Evolutionary conservation across 2,329 filamentous ascomycete genomes (phyloP).

Genomic region (Calonectria hawksworthii): DNA sequence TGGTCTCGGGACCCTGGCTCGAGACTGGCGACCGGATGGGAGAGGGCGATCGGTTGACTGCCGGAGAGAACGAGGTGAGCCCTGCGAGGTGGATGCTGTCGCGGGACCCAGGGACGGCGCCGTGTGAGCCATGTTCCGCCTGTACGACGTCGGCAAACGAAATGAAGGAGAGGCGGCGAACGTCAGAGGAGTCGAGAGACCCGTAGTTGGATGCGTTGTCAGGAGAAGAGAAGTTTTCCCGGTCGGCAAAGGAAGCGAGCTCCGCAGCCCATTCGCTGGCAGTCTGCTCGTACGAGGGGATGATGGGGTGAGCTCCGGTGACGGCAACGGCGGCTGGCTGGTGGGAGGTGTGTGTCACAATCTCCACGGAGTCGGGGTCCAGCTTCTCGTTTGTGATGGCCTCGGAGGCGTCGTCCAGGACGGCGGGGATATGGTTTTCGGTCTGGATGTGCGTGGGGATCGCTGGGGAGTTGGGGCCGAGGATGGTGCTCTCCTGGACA

Average conservation of each 20-base stretch:
- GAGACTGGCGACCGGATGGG: slow-evolving; percentile 85
- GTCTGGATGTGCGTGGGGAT: slow-evolving; percentile 95
- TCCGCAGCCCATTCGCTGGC: slow-evolving; percentile 71
- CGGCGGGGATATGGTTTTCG: slow-evolving; percentile 93
- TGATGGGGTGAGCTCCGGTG: slow-evolving; percentile 58
- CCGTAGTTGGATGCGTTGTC: slow-evolving; percentile 83
- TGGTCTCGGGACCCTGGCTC: slow-evolving; percentile 76
- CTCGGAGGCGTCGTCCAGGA: slow-evolving; percentile 90
- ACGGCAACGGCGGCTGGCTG: slow-evolving; percentile 82
- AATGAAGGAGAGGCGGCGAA: slow-evolving; percentile 91
- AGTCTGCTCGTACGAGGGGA: slow-evolving; percentile 56
- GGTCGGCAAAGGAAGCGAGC: slow-evolving; percentile 65
- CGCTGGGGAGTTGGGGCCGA: slow-evolving; percentile 82
- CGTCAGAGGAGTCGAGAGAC: slow-evolving; percentile 79
- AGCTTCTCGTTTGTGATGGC: slow-evolving; percentile 90
- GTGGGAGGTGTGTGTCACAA: slow-evolving; percentile 88
- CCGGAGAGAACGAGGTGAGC: slow-evolving; percentile 70
- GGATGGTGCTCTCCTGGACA: slow-evolving; percentile 82
- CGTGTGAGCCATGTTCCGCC: slow-evolving; percentile 78
- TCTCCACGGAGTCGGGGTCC: slow-evolving; percentile 91
- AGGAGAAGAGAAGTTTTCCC: slow-evolving; percentile 55
- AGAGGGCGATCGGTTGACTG: slow-evolving; percentile 79
- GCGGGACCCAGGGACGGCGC: slow-evolving; percentile 65
- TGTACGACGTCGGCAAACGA: slow-evolving; percentile 97
- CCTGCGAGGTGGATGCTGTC: slow-evolving; percentile 80